A percentile compares a stretch with the other conserved stretches of the same genome.
These are phyloP conservation scores for Jacaranda mimosifolia DNA, from an alignment of 257 asterid species.

Conservation along the genomic window DNA sequence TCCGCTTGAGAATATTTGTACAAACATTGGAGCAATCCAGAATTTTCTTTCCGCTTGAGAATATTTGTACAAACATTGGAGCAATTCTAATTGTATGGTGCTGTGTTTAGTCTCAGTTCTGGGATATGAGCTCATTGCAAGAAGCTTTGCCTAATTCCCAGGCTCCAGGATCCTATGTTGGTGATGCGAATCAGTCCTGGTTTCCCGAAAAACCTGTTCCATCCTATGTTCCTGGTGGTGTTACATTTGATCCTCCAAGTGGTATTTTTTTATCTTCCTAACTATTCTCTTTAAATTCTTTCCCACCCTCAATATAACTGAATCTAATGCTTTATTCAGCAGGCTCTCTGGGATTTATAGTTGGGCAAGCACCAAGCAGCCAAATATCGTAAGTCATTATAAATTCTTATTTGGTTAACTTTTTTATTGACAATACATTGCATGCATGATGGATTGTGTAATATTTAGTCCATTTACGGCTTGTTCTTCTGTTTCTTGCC, in stretches of 20 bases:
- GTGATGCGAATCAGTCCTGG: conserved; percentile 60
- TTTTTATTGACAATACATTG: not conserved
- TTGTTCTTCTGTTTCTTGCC: not conserved
- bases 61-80: not conserved
- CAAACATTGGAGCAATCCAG: not conserved
- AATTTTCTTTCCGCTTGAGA: not conserved
- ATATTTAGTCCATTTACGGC: not conserved
- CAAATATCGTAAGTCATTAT: conserved; percentile 36
- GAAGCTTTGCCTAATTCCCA: conserved; percentile 65
- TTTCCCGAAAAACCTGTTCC: conserved; percentile 57
- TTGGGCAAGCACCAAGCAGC: conserved; percentile 39
- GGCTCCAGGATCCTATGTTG: conserved; percentile 53
- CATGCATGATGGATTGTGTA: not conserved
- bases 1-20: not conserved
- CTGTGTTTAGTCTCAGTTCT: conserved; percentile 49
- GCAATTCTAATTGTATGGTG: conserved; percentile 12
- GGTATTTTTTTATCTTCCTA: conserved; percentile 34
- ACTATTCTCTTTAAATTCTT: not conserved
- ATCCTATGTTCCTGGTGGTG: conserved; percentile 53
- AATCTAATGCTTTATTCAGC: conserved; percentile 33
- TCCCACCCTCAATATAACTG: not conserved
- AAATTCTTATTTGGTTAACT: not conserved
- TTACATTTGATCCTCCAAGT: conserved; percentile 43
- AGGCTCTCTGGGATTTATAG: conserved; percentile 43
- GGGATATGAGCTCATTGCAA: conserved; percentile 83